Evolutionary conservation across 148 eudicot species (phyloP), one percentile per base, ranked within the genome.

Genomic region (Cornus kousa): DNA sequence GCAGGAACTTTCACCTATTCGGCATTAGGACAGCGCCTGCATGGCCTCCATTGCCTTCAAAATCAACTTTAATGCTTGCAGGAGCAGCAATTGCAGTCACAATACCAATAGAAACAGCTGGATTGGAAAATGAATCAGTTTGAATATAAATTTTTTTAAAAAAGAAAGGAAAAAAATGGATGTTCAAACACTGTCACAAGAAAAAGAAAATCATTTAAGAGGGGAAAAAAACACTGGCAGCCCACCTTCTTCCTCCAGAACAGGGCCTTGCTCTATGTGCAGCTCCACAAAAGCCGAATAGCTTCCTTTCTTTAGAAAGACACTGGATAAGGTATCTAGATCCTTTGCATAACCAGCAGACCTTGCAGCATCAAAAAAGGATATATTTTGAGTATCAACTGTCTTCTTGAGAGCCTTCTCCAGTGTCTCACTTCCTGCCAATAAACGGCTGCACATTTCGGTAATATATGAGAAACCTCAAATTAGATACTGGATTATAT

Each of bases 51-150:
- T 85, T 93, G 81, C 99, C 99, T 87, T 92, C 97, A 86, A 95
- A 95, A 57, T 87, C 97, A 57, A 95, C 98, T 89, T 93, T 95
- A 74, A 91, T 87, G 84, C 98, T 95, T 68, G 99, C 99, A 17
- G 99, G 99, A 79, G 99, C 99, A 84, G 99, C 99, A 80, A 95
- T 95, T 66, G 99, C 99, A 48, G 99, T 93, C 78, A 95, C 99
- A 76, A 95, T 80, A 77, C 99, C 99, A 69, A 95, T 90, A 67
- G 93, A 84, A 84, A 84, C 85, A 33, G 87, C 99, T 95, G 85
- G 6, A 78, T 35, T 64, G 14, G 74, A 71, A 72, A 62, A 73
- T 1, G 37, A 57, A 83, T 13, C 43, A 74, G 74, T 1, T 13
- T 13, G 62, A 57, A 57, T 57, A 13, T 57, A 57, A 57, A 57